Evolutionary conservation across 495 filamentous ascomycete genomes (phyloP).

Genomic region (Trypethelium eluteriae): DNA sequence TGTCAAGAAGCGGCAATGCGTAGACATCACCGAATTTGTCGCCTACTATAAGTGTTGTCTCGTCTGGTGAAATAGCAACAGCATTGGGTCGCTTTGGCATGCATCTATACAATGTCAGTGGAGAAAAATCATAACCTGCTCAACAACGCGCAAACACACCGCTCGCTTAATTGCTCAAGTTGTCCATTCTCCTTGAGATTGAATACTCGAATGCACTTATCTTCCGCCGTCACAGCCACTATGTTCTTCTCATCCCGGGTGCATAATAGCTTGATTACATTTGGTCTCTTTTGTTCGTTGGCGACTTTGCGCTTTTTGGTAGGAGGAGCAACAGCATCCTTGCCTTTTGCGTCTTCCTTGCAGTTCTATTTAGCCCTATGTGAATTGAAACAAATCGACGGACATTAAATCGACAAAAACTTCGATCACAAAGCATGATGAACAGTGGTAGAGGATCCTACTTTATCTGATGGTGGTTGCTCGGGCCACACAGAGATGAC

Average conservation of each 20-base stretch:
- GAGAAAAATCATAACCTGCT: not conserved
- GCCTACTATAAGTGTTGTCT: conserved; percentile 62
- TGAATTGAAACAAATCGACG: conserved; percentile 1
- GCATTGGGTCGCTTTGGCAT: conserved; percentile 87
- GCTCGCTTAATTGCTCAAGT: conserved; percentile 61
- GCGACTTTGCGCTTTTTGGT: not conserved
- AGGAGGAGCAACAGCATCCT: not conserved
- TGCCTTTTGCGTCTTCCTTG: conserved; percentile 3
- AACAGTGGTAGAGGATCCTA: not conserved
- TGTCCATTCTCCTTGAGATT: conserved; percentile 51
- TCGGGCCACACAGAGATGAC: conserved; percentile 19
- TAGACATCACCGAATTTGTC: conserved; percentile 98
- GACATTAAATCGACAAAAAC: not conserved
- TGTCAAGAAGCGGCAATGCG: conserved; percentile 61
- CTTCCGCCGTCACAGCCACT: conserved; percentile 73
- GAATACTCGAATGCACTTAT: conserved; percentile 84
- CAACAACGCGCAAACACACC: conserved; percentile 43
- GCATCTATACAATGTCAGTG: conserved; percentile 40
- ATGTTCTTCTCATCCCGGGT: conserved; percentile 57
- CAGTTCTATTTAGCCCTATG: not conserved
- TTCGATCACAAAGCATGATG: not conserved
- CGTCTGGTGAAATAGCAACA: conserved; percentile 59
- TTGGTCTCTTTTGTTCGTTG: conserved; percentile 22
- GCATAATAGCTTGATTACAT: conserved; percentile 36
- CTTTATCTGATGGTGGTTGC: not conserved